Conservation (phyloP, 805 yeast species). For the Saturnispora bothae region DNA sequence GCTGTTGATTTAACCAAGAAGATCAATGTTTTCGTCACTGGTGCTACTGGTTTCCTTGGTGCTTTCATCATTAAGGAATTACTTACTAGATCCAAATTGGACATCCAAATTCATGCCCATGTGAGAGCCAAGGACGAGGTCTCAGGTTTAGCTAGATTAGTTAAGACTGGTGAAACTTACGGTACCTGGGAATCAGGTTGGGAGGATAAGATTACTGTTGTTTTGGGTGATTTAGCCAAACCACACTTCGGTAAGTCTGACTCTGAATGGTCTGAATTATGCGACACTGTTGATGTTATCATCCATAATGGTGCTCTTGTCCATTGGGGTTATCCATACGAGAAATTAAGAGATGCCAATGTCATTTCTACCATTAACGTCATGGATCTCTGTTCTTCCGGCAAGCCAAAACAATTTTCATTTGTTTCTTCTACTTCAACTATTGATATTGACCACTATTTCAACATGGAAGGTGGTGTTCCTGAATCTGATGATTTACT, state of each 20-base stretch:
- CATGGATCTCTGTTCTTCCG: slow-evolving; percentile 62
- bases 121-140: slow-evolving; percentile 70
- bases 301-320: slow-evolving; percentile 97
- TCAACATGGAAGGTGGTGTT: slow-evolving; percentile 69
- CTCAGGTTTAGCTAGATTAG: slow-evolving; percentile 68
- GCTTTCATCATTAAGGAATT: slow-evolving; percentile 76
- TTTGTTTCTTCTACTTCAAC: slow-evolving; percentile 96
- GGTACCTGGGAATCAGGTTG: slow-evolving; percentile 69
- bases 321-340: slow-evolving; percentile 97
- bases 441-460: slow-evolving; percentile 73
- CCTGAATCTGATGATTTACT: slow-evolving; percentile 72
- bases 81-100: slow-evolving; percentile 34
- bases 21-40: slow-evolving; percentile 69
- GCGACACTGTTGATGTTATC: slow-evolving; percentile 61
- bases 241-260: slow-evolving; percentile 60
- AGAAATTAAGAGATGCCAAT: slow-evolving; percentile 83
- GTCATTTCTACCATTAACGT: slow-evolving; percentile 83
- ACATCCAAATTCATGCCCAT: slow-evolving; percentile 69
- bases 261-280: slow-evolving; percentile 46
- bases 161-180: slow-evolving; percentile 65
- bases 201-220: slow-evolving; percentile 49
- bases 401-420: slow-evolving; percentile 75
- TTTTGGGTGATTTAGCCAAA: slow-evolving; percentile 72
- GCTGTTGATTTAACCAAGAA: slow-evolving; percentile 16
- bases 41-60: slow-evolving; percentile 95